Base-by-base conservation (phyloP, 75 land plant genomes). In the Larix kaempferi region DNA sequence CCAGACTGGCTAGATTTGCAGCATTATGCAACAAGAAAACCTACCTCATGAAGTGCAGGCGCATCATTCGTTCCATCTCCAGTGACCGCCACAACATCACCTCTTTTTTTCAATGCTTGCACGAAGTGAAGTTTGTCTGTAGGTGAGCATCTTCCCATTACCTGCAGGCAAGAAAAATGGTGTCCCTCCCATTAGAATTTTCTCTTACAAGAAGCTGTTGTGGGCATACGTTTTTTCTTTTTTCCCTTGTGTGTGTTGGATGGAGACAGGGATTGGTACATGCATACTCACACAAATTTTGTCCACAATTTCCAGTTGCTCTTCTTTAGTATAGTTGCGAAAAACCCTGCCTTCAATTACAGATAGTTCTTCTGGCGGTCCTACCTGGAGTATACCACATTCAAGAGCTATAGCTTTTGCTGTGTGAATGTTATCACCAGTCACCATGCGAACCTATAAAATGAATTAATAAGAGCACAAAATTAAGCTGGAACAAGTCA, bases 21-120 rank as follows among this genome's bases (percentile, higher is more conserved):
- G 90, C 55, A 57, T 23, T 23, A 72, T 21, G 29, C 14, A 55
- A 4, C n/a, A 62, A 13, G 25, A 13, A 56, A 80, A 11, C 79
- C 49, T 52, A 91, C 96, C 92, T 96, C 98, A 79, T 94, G 95
- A 35, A 96, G 84, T 71, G 98, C 99, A 82, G 98, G 99, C 52
- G 98, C 98, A 91, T 96, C 99, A 84, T 96, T 94, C 54, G 95
- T 94, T n/a, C 99, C 98, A 86, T 96, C 99, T 44, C 99, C 99
- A 78, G 99, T 96, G 15, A 96, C 99, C 66, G 99, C 99, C 77
- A 96, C 99, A 79, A 96, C 85, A 75, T 96, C 84, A 11, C 98
- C 99, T 58, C 66, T 88, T 76, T 79, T 94, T 59, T 80, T 80
- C 78, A 96, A 77, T 57, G 96, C 85, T 86, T 92, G 92, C 57